These are phyloP conservation scores for Miscanthus lutarioriparius DNA, from an alignment of 176 grass and related monocot genomes.

Conservation along the genomic window DNA sequence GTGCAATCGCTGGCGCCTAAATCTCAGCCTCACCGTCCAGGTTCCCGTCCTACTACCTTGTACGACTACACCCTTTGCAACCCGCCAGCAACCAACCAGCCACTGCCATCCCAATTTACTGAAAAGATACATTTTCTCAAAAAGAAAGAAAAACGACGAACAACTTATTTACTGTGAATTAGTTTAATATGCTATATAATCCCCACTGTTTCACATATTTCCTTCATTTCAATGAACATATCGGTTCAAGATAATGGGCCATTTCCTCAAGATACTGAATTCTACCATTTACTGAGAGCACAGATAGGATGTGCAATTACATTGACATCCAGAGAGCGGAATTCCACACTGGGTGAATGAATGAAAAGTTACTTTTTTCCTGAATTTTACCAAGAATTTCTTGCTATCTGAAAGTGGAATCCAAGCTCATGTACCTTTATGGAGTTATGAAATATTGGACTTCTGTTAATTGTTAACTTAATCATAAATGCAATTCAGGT, in stretches of 20 bases:
- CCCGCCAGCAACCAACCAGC: neutral
- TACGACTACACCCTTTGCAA: neutral
- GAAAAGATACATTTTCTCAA: neutral
- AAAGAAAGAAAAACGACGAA: neutral
- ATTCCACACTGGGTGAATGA: neutral
- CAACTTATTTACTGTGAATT: constrained; percentile 14
- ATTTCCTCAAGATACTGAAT: neutral
- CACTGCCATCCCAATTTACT: neutral
- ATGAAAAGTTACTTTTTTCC: neutral
- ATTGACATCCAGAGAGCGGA: neutral
- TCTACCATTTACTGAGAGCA: neutral
- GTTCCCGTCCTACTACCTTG: neutral
- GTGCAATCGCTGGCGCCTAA: neutral
- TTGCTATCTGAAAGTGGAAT: constrained; percentile 16
- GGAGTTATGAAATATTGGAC: neutral
- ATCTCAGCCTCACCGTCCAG: neutral
- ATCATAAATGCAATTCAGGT: constrained; percentile 3
- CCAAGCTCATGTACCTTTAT: constrained; percentile 15
- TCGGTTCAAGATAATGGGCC: neutral
- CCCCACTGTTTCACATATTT: neutral
- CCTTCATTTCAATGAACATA: neutral
- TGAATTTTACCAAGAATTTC: neutral
- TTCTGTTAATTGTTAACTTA: constrained; percentile 16
- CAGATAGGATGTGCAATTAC: neutral
- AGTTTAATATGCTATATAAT: neutral